Evolutionary conservation across 768 basidiomycete species (phyloP).

Genomic region (Russula ochroleuca): DNA sequence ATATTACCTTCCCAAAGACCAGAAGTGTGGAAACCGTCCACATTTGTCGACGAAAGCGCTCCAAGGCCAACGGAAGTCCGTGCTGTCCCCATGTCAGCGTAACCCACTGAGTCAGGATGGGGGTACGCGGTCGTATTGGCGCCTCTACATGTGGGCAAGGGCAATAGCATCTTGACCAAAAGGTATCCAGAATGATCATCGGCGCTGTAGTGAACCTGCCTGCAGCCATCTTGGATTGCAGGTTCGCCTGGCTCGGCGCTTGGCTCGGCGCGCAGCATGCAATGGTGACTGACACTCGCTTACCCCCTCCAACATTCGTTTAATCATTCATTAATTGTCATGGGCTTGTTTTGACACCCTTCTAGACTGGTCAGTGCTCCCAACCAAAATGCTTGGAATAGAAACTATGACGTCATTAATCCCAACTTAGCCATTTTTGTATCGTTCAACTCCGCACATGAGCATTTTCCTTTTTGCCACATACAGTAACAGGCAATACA

Average conservation of each 20-base stretch:
- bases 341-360: no score
- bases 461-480: no score
- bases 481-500: no score
- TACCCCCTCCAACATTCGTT: no score
- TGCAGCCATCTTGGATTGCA: slow-evolving; percentile 19
- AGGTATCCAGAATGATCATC: slow-evolving; percentile 44
- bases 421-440: no score
- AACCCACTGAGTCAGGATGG: slow-evolving; percentile 54
- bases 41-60: slow-evolving; percentile 48
- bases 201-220: slow-evolving; percentile 27
- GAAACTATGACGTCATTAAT: background rate
- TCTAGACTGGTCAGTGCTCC: no score
- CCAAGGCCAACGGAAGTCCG: slow-evolving; percentile 41
- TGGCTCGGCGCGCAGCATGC: no score
- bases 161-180: slow-evolving; percentile 49
- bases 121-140: slow-evolving; percentile 44
- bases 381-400: no score
- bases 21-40: slow-evolving; percentile 64
- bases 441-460: no score
- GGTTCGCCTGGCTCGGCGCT: no score
- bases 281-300: no score
- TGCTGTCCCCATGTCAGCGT: slow-evolving; percentile 46
- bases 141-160: slow-evolving; percentile 59
- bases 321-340: no score
- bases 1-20: slow-evolving; percentile 44